Evolutionary conservation across 768 basidiomycete species (phyloP).

Genomic region (Suillus lakei): DNA sequence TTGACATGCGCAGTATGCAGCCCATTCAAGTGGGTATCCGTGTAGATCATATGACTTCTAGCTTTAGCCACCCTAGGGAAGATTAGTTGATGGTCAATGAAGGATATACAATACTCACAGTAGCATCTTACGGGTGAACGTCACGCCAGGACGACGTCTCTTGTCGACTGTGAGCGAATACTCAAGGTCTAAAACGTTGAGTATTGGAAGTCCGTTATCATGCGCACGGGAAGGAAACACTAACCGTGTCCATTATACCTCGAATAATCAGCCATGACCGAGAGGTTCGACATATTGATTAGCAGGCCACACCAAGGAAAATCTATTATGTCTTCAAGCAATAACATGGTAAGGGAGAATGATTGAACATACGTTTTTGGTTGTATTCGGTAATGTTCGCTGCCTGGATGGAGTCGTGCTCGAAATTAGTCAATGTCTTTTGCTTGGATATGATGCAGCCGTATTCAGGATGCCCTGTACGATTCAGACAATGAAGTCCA

Average conservation of each 20-base stretch:
- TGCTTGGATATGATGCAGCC: conserved; percentile 89
- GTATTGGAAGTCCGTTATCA: conserved; percentile 2
- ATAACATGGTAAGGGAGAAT: background rate
- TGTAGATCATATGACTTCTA: conserved; percentile 80
- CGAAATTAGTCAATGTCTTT: conserved; percentile 91
- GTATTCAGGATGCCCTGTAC: conserved; percentile 86
- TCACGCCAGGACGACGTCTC: conserved; percentile 64
- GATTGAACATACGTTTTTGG: conserved; percentile 42
- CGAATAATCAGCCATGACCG: conserved; percentile 78
- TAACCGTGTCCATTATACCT: conserved; percentile 67
- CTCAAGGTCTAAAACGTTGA: conserved; percentile 51
- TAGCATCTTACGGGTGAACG: conserved; percentile 76
- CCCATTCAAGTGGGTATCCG: conserved; percentile 73
- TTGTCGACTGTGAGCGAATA: conserved; percentile 75
- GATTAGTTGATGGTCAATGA: conserved; percentile 10
- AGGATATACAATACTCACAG: conserved; percentile 51
- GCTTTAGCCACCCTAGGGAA: conserved; percentile 65
- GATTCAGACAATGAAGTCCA: background rate
- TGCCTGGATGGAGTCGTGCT: conserved; percentile 52
- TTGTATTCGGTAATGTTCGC: conserved; percentile 56
- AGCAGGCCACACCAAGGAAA: conserved; percentile 95
- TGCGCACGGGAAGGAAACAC: conserved; percentile 20
- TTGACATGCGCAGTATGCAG: conserved; percentile 70
- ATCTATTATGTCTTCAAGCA: conserved; percentile 42
- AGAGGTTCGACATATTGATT: conserved; percentile 77